A percentile compares a stretch with the other conserved stretches of the same genome.
Evolutionary conservation across 2,329 filamentous ascomycete species (phyloP).

Genomic region (Thielaviopsis euricoi): DNA sequence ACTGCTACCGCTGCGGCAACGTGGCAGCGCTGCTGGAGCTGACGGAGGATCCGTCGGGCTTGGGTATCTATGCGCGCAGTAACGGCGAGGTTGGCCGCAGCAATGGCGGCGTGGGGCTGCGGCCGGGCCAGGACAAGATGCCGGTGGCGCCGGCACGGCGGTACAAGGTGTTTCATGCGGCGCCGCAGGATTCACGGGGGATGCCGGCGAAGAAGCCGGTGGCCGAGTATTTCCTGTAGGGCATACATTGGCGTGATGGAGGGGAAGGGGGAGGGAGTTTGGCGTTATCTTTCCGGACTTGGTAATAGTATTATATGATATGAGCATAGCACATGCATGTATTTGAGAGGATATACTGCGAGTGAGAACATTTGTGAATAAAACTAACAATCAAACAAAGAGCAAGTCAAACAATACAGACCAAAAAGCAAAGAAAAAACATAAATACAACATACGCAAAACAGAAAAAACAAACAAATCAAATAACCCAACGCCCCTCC

Average conservation of each 20-base stretch:
- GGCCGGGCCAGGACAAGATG: constrained; percentile 27
- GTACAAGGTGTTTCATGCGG: constrained; percentile 91
- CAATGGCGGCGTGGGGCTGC: constrained; percentile 29
- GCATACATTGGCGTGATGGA: background rate
- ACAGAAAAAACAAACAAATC: background rate
- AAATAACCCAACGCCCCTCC: background rate
- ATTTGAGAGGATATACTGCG: background rate
- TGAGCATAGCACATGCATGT: background rate
- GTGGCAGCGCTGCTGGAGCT: constrained; percentile 90
- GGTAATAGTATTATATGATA: background rate
- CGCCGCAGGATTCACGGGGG: constrained; percentile 84
- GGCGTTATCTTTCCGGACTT: background rate
- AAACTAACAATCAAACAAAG: no score
- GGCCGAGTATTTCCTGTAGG: constrained; percentile 80
- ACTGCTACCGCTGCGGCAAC: constrained; percentile 92
- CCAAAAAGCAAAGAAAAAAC: background rate
- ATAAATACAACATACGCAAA: background rate
- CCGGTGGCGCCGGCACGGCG: constrained; percentile 58
- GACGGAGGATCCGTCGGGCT: constrained; percentile 68
- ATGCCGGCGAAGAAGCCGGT: constrained; percentile 99
- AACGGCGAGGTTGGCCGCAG: constrained; percentile 52
- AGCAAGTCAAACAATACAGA: no score
- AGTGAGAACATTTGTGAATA: no score
- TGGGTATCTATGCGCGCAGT: constrained; percentile 51
- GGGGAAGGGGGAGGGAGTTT: background rate